Evolutionary conservation across 257 asterid species (phyloP).

Genomic region (Solanum virginianum): DNA sequence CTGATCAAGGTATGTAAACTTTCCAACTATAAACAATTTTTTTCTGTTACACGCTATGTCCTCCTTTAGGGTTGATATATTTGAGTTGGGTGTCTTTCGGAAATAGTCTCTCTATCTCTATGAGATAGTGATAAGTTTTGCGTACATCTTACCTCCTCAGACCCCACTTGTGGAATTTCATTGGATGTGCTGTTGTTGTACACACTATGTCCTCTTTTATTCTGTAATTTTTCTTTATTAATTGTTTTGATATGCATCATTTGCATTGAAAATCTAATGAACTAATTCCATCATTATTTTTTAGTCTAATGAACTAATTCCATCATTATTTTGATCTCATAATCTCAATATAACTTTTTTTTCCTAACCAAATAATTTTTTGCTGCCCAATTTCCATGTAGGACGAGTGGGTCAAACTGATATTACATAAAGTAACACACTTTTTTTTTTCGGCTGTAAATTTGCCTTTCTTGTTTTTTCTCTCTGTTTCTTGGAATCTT

Average conservation of each 20-base stretch:
- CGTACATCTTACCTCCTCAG: no score
- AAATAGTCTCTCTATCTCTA: no score
- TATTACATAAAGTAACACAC: not conserved
- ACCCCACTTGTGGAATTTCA: no score
- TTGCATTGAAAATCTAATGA: no score
- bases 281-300: not conserved
- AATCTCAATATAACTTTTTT: not conserved
- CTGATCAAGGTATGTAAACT: conserved; percentile 17
- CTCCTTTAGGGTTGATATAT: no score
- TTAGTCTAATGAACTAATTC: not conserved
- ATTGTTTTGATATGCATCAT: no score
- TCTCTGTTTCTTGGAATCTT: not conserved
- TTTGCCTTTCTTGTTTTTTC: not conserved
- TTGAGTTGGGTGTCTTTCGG: no score
- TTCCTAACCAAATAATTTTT: not conserved
- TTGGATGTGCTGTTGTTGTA: no score
- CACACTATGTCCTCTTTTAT: no score
- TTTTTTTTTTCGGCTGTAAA: not conserved
- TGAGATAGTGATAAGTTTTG: no score
- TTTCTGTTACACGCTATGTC: no score
- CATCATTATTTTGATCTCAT: not conserved
- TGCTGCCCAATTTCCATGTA: not conserved
- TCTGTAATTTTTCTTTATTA: no score
- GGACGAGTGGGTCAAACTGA: not conserved
- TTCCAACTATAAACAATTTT: not conserved